Base-by-base conservation (phyloP, 441 rosid genomes). In the Erodium moschatum region DNA sequence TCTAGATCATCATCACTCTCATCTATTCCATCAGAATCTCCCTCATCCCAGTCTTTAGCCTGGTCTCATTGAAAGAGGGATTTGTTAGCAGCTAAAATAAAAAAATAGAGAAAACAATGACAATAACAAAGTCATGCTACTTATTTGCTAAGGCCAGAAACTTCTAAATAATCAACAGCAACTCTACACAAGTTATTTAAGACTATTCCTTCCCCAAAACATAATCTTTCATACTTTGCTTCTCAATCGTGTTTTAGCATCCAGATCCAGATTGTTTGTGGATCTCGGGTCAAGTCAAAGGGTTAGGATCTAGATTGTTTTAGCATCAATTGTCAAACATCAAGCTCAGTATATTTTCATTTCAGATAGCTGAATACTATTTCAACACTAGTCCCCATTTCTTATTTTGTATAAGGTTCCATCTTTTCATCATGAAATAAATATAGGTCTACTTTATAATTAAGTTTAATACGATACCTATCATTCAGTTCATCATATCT, bases 1-100 rank as follows among this genome's bases (percentile, higher is more conserved):
- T 84, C 94, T 6, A 81, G 60, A 69, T 87, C 90, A 65, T 85
- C 92, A 72, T 84, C 87, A 78, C 79, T 85, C 72, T 82, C 84
- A 70, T 79, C 88, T 12, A 83, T 93, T 76, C 83, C 92, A 42
- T 87, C 96, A 69, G 93, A 90, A 69, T 81, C 88, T 78, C 81
- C 90, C 79, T 69, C 91, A 67, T 82, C 92, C 98, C 97, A 88
- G 54, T 84, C 86, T 79, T 90, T 85, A 72, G 75, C 90, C 95
- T 87, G 77, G 73, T 58, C 69, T 74, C 13, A 60, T 4, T n/a
- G n/a, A 66, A 72, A 74, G 72, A 77, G 38, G 60, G 65, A 58
- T 35, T 24, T 8, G 35, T 69, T 61, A 78, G 71, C 66, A 62
- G 66, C 38, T 27, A 62, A 62, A 27, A 31, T 5, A 62, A 21